Base-by-base conservation (phyloP, 2,329 filamentous ascomycete species). In the Fusarium coffeatum region DNA sequence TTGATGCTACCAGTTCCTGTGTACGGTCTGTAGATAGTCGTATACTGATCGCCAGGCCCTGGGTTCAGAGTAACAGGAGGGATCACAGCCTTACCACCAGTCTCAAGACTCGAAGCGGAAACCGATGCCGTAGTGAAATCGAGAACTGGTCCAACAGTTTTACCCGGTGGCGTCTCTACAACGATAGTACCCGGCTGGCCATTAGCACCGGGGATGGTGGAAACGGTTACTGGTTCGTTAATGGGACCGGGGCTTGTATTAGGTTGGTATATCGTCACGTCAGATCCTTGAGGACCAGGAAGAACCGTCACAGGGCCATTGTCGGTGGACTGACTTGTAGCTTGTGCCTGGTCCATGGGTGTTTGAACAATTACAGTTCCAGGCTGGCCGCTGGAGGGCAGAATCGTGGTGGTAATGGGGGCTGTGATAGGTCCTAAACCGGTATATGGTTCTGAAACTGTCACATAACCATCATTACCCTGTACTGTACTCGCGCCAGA, bases 331-430 rank as follows among this genome's bases (percentile, higher is more conserved):
- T 32, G 30, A 2, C 30, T 32, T 32, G 28, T 8, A 30, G 13
- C 13, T 30, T 30, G 28, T 15, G 28, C 32, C 37, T 64, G 47
- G 1, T 20, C 23, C 15, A 6, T 37, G n/a, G 63, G 63, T 13
- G 60, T 66, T 37, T 66, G 60, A 11, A 66, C 55, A 9, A 66
- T 51, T 20, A 66, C 48, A 6, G 64, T 66, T 5, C 64, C 64
- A 5, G 64, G 64, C 15, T 51, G 55, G 1, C 66, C 66, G 11
- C 50, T 56, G 16, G 30, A 28, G 2, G 55, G 55, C 15, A 42
- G 25, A 15, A 69, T 55, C 3, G 66, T 69, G 8, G 66, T 58
- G 1, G 61, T 69, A 5, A 66, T 20, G 15, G 66, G 66, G 2
- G 48, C 45, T 18, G 56, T 66, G 10, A 69, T 69, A 4, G 41